These are phyloP conservation scores for Pyrus betulifolia DNA, from an alignment of 306 rosid species.

Conservation along the genomic window DNA sequence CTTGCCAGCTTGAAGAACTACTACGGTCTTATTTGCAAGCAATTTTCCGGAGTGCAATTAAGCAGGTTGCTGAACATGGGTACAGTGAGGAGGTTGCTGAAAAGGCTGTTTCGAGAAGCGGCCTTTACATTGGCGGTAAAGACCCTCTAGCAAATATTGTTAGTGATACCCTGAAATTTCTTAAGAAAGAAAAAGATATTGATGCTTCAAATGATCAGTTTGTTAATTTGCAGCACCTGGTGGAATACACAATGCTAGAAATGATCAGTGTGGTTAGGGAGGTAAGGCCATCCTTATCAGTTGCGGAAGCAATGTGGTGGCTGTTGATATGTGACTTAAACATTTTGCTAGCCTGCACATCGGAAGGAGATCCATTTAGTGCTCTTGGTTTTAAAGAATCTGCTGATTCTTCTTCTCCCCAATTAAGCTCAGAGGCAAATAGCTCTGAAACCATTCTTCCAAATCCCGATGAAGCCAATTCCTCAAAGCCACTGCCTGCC, in stretches of 20 bases:
- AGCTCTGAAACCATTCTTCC: constrained; percentile 8
- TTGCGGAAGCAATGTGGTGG: constrained; percentile 68
- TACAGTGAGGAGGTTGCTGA: constrained; percentile 32
- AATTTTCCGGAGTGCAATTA: constrained; percentile 37
- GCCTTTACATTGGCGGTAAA: constrained; percentile 33
- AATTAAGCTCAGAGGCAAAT: constrained; percentile 14
- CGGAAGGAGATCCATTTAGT: constrained; percentile 24
- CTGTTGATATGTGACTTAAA: constrained; percentile 54
- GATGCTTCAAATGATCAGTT: constrained; percentile 18
- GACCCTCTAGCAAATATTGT: constrained; percentile 40
- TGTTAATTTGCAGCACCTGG: constrained; percentile 36
- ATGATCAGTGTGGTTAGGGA: constrained; percentile 50
- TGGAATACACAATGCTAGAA: constrained; percentile 48
- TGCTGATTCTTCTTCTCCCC: constrained; percentile 11
- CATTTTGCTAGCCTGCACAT: constrained; percentile 43
- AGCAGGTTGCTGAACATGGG: constrained; percentile 36
- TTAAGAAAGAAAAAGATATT: constrained; percentile 20
- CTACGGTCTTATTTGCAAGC: constrained; percentile 38
- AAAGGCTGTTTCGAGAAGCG: constrained; percentile 38
- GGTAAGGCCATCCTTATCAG: constrained; percentile 49
- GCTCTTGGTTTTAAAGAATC: constrained; percentile 14
- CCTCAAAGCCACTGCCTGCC: neutral
- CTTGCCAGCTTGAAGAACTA: constrained; percentile 38
- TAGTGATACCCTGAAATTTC: constrained; percentile 21
- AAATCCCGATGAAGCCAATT: constrained; percentile 1